Percentiles rank a stretch among this genome's conserved stretches.
Conservation (phyloP, 495 filamentous ascomycete species). For the Talaromyces nanjingensis region DNA sequence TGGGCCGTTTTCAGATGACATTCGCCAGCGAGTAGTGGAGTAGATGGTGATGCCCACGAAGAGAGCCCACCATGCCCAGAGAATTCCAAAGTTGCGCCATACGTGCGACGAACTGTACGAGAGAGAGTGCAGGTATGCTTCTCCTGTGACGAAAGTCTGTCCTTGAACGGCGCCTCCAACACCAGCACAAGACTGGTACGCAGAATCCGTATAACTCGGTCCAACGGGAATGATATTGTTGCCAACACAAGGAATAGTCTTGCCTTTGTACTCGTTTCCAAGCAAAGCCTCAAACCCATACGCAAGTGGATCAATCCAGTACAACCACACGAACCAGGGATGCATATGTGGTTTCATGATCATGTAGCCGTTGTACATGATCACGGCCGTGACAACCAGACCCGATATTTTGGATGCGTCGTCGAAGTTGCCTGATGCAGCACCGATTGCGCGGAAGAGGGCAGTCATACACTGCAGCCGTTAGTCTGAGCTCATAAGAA, state of each 20-base stretch:
- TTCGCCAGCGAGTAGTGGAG: constrained; percentile 30
- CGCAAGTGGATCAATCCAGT: constrained; percentile 63
- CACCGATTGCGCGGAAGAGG: constrained; percentile 44
- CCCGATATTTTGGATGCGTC: constrained; percentile 51
- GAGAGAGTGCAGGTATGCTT: constrained; percentile 41
- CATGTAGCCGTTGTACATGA: constrained; percentile 71
- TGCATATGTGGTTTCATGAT: constrained; percentile 63
- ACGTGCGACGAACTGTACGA: constrained; percentile 40
- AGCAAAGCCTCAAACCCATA: constrained; percentile 68
- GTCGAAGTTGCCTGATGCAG: constrained; percentile 43
- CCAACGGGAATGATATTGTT: constrained; percentile 45
- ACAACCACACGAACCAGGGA: constrained; percentile 72
- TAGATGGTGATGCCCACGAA: constrained; percentile 31
- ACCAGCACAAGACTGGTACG: constrained; percentile 44
- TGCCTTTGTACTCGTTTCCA: constrained; percentile 57
- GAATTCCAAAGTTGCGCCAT: constrained; percentile 42
- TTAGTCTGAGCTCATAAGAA: constrained; percentile 15
- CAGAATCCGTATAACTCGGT: constrained; percentile 17
- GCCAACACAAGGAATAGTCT: constrained; percentile 39
- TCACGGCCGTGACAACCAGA: constrained; percentile 21
- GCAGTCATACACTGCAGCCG: constrained; percentile 37
- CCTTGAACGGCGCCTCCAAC: constrained; percentile 42
- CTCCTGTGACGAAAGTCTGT: constrained; percentile 33
- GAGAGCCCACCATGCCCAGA: constrained; percentile 39
- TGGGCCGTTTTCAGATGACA: constrained; percentile 22